phyloP scores from a whole-genome alignment of 2,329 filamentous ascomycete species.

The Epichloe sibirici region DNA sequence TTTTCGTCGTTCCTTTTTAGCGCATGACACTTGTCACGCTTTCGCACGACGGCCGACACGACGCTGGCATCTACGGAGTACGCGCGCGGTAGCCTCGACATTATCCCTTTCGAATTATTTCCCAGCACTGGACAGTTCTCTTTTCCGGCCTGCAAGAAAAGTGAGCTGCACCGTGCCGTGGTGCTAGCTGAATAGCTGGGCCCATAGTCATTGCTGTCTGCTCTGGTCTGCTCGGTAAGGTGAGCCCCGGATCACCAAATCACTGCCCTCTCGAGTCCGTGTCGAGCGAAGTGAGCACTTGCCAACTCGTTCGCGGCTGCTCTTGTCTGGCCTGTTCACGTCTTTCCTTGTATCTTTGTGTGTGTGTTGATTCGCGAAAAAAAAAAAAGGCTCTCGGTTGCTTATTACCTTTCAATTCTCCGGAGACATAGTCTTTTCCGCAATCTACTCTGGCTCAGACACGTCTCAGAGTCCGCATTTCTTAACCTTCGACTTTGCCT shows the following conservation, averaged over 20 bases:
- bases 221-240: neutral
- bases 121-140: neutral
- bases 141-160: neutral
- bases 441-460: conserved; percentile 6
- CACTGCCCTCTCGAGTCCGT: neutral
- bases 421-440: neutral
- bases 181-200: neutral
- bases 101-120: neutral
- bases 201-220: neutral
- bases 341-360: neutral
- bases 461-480: conserved; percentile 8
- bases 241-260: neutral
- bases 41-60: neutral
- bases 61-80: neutral
- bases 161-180: neutral
- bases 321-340: neutral
- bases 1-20: neutral
- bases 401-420: neutral
- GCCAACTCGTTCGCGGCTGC: neutral
- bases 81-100: neutral
- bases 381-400: neutral
- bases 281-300: neutral
- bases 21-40: neutral
- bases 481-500: conserved; percentile 1
- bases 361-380: neutral